phyloP scores from a whole-genome alignment of 768 basidiomycete species.

The Lepiota brunneoincarnata region DNA sequence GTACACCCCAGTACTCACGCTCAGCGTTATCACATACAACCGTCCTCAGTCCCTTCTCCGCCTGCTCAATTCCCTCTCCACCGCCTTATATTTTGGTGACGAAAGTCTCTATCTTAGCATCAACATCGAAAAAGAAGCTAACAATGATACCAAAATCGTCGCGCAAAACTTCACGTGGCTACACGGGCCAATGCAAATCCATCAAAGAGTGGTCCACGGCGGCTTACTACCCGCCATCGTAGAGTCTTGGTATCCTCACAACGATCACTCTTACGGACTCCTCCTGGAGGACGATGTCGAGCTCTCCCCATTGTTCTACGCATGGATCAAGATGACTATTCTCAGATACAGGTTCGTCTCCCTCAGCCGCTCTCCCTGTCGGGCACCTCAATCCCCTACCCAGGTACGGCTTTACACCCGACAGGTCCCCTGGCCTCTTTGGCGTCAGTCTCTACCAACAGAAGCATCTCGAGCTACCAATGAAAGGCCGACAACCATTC shows the following conservation, averaged over 20 bases:
- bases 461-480: conserved; percentile 72
- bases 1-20: conserved; percentile 64
- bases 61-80: conserved; percentile 58
- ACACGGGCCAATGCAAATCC: conserved; percentile 55
- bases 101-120: conserved; percentile 52
- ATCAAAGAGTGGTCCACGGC: conserved; percentile 75
- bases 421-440: conserved; percentile 51
- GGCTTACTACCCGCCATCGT: conserved; percentile 82
- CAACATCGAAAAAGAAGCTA: conserved; percentile 76
- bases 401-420: conserved; percentile 52
- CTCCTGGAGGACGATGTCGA: conserved; percentile 88
- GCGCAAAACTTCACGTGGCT: conserved; percentile 55
- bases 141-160: conserved; percentile 53
- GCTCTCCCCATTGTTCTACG: conserved; percentile 80
- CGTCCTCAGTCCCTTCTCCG: conserved; percentile 70
- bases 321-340: conserved; percentile 81
- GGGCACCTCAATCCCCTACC: background rate
- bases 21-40: conserved; percentile 77
- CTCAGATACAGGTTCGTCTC: conserved; percentile 65
- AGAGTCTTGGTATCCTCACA: conserved; percentile 84
- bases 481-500: conserved; percentile 65
- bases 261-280: conserved; percentile 72
- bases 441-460: conserved; percentile 88
- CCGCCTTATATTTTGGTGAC: conserved; percentile 68
- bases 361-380: background rate